A percentile compares a stretch with the other conserved stretches of the same genome.
phyloP scores from a whole-genome alignment of 164 flowering plant genomes.

The Macadamia tetraphylla region DNA sequence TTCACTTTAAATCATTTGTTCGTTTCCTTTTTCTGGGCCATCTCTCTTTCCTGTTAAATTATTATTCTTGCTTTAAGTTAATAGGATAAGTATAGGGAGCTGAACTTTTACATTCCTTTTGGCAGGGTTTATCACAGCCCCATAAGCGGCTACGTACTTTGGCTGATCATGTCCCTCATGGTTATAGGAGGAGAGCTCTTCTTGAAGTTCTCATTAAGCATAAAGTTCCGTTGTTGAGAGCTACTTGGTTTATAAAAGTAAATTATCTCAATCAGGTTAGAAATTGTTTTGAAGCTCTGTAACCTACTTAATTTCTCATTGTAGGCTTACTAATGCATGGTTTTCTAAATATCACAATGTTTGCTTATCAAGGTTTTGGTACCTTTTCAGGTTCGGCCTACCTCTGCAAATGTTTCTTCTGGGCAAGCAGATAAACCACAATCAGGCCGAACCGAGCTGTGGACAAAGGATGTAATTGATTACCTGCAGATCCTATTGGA shows the following conservation, averaged over 20 bases:
- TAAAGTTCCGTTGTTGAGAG: slow-evolving; percentile 90
- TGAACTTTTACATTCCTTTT: not conserved
- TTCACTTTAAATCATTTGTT: no score
- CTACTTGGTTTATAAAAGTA: slow-evolving; percentile 97
- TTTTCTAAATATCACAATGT: slow-evolving; percentile 2
- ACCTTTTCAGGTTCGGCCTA: slow-evolving; percentile 66
- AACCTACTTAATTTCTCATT: not conserved
- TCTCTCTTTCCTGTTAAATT: not conserved
- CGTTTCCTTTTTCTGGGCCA: not conserved
- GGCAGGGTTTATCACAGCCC: slow-evolving; percentile 85
- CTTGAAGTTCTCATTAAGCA: slow-evolving; percentile 89
- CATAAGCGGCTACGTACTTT: slow-evolving; percentile 79
- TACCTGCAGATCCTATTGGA: slow-evolving; percentile 79
- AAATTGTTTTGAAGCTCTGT: not conserved
- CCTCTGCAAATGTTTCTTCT: slow-evolving; percentile 49
- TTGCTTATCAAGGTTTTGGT: slow-evolving; percentile 12
- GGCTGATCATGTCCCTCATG: slow-evolving; percentile 94
- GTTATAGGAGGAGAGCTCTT: slow-evolving; percentile 60
- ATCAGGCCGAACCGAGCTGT: slow-evolving; percentile 69
- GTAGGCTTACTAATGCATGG: not conserved
- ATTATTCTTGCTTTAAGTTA: not conserved
- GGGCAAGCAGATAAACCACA: slow-evolving; percentile 68
- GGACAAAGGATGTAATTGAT: slow-evolving; percentile 95
- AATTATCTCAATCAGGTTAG: slow-evolving; percentile 62
- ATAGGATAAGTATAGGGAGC: not conserved